These are phyloP conservation scores for Rhizoclosmatium sp. DNA, from an alignment of 192 early-diverging fungal genomes.

Conservation along the genomic window DNA sequence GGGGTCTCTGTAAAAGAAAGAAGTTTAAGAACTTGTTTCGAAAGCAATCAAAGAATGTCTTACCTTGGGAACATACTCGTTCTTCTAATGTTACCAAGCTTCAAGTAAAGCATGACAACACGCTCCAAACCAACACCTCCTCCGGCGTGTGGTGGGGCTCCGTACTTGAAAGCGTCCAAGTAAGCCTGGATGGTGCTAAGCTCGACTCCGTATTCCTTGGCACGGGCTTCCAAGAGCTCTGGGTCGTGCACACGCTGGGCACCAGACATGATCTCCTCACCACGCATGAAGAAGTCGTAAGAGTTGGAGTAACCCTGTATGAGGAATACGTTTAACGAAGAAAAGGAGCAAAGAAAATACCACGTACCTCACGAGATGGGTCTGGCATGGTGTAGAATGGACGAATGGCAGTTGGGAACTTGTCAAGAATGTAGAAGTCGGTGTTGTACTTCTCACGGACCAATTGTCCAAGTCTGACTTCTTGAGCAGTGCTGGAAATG, in stretches of 20 bases:
- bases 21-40: no score
- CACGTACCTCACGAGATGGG: constrained; percentile 69
- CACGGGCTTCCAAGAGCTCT: constrained; percentile 77
- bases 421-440: constrained; percentile 99
- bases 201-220: constrained; percentile 79
- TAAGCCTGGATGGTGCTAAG: constrained; percentile 86
- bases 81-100: constrained; percentile 92
- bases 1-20: constrained; percentile 67
- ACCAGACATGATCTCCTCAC: constrained; percentile 98
- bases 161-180: constrained; percentile 95
- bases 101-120: constrained; percentile 96
- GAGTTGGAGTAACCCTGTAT: constrained; percentile 91
- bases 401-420: constrained; percentile 95
- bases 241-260: constrained; percentile 98
- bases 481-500: constrained; percentile 75
- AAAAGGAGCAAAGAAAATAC: constrained; percentile 16
- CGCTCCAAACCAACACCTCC: constrained; percentile 92
- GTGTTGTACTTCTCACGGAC: constrained; percentile 94
- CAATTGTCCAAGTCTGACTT: constrained; percentile 83
- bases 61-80: constrained; percentile 91
- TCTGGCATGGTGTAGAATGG: constrained; percentile 99
- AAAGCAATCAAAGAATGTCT: neutral
- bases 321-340: constrained; percentile 13
- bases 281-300: constrained; percentile 99
- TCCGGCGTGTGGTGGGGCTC: constrained; percentile 96